Percentiles rank a stretch among this genome's conserved stretches.
Conservation (phyloP, 2,329 filamentous ascomycete genomes). For the Byssochlamys sp. region DNA sequence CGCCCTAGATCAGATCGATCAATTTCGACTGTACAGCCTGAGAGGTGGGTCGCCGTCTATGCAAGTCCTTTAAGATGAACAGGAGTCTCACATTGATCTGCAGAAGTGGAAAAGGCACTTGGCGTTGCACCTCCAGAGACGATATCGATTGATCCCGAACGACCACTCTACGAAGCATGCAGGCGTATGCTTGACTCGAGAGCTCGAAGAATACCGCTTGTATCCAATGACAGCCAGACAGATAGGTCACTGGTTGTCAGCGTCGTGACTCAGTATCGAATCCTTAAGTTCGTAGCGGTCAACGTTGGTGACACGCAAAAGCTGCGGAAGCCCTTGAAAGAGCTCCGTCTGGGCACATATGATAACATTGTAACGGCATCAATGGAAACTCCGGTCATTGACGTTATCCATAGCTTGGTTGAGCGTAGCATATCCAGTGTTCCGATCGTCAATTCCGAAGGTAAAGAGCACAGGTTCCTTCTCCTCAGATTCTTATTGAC, state of each 20-base stretch:
- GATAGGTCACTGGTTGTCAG: constrained; percentile 85
- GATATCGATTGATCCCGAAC: constrained; percentile 84
- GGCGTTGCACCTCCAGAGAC: constrained; percentile 86
- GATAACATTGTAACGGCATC: constrained; percentile 66
- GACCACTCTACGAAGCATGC: constrained; percentile 88
- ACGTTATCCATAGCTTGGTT: constrained; percentile 88
- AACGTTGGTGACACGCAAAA: constrained; percentile 83
- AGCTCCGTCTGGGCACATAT: constrained; percentile 80
- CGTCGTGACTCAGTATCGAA: constrained; percentile 95
- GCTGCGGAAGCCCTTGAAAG: constrained; percentile 74
- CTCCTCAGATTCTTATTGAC: not conserved
- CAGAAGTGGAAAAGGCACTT: constrained; percentile 91
- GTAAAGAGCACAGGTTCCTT: constrained; percentile 21
- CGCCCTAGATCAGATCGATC: constrained; percentile 77
- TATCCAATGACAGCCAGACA: constrained; percentile 91
- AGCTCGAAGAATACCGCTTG: constrained; percentile 82
- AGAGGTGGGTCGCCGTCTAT: constrained; percentile 54
- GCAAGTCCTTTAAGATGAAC: not conserved
- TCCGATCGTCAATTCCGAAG: constrained; percentile 75
- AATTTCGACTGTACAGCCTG: constrained; percentile 84
- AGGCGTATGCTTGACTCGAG: constrained; percentile 87
- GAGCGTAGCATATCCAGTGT: constrained; percentile 88
- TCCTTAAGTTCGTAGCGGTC: constrained; percentile 96
- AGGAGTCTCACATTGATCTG: constrained; percentile 1
- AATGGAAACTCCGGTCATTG: constrained; percentile 86